A percentile compares a stretch with the other conserved stretches of the same genome.
phyloP scores from a whole-genome alignment of 2,329 filamentous ascomycete genomes.

The Fusarium musae region DNA sequence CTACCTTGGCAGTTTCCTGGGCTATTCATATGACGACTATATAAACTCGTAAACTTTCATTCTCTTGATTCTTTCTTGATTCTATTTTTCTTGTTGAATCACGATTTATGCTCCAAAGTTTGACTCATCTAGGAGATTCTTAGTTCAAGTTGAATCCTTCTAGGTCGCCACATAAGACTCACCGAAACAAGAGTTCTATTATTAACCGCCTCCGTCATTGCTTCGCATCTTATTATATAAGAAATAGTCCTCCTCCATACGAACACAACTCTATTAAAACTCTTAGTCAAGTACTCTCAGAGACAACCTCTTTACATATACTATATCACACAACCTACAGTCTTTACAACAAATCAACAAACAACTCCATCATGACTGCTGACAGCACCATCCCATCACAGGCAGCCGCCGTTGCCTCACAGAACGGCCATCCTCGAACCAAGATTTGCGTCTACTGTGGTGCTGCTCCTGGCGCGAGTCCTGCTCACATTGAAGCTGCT shows the following conservation, averaged over 20 bases:
- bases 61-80: neutral
- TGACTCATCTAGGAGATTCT: constrained; percentile 23
- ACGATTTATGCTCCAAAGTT: neutral
- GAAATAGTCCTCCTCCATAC: neutral
- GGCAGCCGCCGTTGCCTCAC: constrained; percentile 19
- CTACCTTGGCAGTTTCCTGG: neutral
- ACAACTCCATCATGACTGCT: constrained; percentile 43
- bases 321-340: neutral
- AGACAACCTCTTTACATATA: neutral
- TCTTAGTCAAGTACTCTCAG: neutral
- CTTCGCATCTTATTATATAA: constrained; percentile 12
- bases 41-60: constrained; percentile 18
- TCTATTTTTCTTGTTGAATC: constrained; percentile 7
- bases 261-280: neutral
- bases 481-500: constrained; percentile 81
- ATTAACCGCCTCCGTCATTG: constrained; percentile 10
- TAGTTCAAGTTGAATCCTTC: neutral
- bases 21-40: constrained; percentile 13
- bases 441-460: constrained; percentile 97
- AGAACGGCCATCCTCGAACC: constrained; percentile 55
- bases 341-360: neutral
- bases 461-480: constrained; percentile 76
- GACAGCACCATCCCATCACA: constrained; percentile 36
- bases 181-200: constrained; percentile 12
- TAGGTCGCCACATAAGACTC: constrained; percentile 21